Base-by-base conservation (phyloP, 2,329 filamentous ascomycete species). In the Xylaria sp. region DNA sequence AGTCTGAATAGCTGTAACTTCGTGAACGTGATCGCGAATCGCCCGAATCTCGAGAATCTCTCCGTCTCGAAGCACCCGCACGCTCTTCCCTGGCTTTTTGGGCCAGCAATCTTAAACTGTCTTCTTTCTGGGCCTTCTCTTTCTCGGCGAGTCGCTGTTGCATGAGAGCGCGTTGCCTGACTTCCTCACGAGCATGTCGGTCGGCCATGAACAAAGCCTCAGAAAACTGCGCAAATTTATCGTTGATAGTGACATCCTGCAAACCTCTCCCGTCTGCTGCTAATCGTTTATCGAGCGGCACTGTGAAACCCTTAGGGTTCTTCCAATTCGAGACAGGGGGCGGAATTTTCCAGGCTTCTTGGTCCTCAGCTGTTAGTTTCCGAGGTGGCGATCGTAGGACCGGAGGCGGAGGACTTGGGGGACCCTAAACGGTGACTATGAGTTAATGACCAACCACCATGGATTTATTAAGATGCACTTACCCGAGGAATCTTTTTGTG, bases 271-370 rank as follows among this genome's bases (percentile, higher is more conserved):
- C 94, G 73, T 97, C 93, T 7, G 94, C 93, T 16, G 94, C 94
- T 67, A 99, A 78, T 71, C 94, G 88, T 79, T 99, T 99, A 74
- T 99, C 94, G 55, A 99, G 76, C 0, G 94, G 91, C 0, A 99
- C 91, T 0, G 94, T 99, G 72, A 96, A 99, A 69, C 94, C 94
- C 78, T 97, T 97, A 0, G 93, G 91, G 74, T 99, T 99, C 83
- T 99, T 99, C 94, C 94, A 99, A 75, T 97, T 97, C 18, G 91
- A 96, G 1, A 99, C 88, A 0, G 93, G 90, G 2, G 93, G 92
- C 0, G 81, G 83, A 47, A 85, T 97, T 70, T 88, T 92, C 94
- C 94, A 99, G 60, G 90, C 91, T 74, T 97, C 94, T 74, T 97
- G 93, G 68, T 99, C 94, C 73, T 96, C 92, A 4, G 93, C 94